These are phyloP conservation scores for Pichia deserticola DNA, from an alignment of 805 yeast genomes.

Conservation along the genomic window DNA sequence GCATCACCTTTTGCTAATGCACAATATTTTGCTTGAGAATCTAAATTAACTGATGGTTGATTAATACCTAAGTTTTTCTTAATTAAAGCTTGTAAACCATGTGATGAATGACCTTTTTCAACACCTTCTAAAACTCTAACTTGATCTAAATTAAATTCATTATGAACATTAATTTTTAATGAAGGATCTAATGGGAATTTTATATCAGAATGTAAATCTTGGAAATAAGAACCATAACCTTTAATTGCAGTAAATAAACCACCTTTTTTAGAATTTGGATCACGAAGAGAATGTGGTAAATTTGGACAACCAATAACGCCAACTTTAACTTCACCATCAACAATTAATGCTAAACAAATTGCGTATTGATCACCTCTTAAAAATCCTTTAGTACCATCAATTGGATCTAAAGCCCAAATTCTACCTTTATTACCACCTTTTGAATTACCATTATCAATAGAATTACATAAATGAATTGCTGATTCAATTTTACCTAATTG, in stretches of 20 bases:
- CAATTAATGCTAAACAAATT: conserved; percentile 85
- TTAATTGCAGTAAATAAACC: conserved; percentile 66
- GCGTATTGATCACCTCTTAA: conserved; percentile 95
- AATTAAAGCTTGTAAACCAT: conserved; percentile 72
- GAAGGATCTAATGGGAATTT: conserved; percentile 31
- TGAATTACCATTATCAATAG: conserved; percentile 75
- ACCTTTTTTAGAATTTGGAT: conserved; percentile 42
- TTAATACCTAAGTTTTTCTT: conserved; percentile 58
- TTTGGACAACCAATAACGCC: conserved; percentile 98
- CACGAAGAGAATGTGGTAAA: conserved; percentile 45
- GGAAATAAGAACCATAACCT: conserved; percentile 61
- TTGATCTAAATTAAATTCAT: conserved; percentile 35
- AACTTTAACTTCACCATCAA: conserved; percentile 73
- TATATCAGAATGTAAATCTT: conserved; percentile 31
- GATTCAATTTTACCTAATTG: conserved; percentile 37
- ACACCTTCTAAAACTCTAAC: conserved; percentile 86
- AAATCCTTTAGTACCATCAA: conserved; percentile 97
- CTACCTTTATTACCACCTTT: conserved; percentile 75
- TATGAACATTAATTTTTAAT: conserved; percentile 43
- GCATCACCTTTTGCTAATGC: conserved; percentile 86
- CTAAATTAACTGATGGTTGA: conserved; percentile 61
- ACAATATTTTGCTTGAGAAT: conserved; percentile 95
- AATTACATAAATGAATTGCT: conserved; percentile 44
- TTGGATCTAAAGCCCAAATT: conserved; percentile 97
- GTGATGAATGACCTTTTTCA: conserved; percentile 91